A percentile compares a stretch with the other conserved stretches of the same genome.
Evolutionary conservation across 495 filamentous ascomycete genomes (phyloP).

Genomic region (Lasiosphaeria miniovina): DNA sequence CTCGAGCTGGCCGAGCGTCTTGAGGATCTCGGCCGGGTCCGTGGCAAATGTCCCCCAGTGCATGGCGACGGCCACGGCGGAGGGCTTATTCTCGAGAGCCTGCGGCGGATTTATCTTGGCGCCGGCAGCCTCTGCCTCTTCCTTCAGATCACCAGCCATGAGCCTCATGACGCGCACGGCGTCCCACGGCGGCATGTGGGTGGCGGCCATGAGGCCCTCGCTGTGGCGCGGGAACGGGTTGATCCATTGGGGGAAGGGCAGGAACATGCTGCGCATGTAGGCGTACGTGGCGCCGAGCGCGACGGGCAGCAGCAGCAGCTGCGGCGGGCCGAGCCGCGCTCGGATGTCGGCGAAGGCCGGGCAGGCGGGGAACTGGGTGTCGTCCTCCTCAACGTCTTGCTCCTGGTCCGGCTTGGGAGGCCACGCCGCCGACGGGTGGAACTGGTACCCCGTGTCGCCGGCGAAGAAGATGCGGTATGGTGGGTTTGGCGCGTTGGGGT

Average conservation of each 20-base stretch:
- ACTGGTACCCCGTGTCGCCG: constrained; percentile 34
- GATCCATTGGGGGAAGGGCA: constrained; percentile 24
- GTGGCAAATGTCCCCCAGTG: constrained; percentile 37
- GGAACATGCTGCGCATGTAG: constrained; percentile 27
- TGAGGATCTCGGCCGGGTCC: constrained; percentile 27
- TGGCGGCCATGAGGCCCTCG: constrained; percentile 22
- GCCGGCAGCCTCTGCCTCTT: not conserved
- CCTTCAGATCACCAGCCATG: constrained; percentile 15
- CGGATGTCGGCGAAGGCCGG: constrained; percentile 28
- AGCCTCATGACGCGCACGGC: constrained; percentile 27
- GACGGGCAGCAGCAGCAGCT: constrained; percentile 28
- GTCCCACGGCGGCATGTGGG: constrained; percentile 36
- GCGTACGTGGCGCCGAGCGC: constrained; percentile 29
- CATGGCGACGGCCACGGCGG: constrained; percentile 27
- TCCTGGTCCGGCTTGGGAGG: constrained; percentile 19
- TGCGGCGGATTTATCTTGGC: not conserved
- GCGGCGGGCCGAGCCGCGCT: constrained; percentile 19
- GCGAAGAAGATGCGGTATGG: constrained; percentile 28
- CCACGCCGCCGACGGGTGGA: constrained; percentile 26
- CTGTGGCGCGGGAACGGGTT: constrained; percentile 28
- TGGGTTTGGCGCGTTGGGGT: not conserved
- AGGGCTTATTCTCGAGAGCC: no score
- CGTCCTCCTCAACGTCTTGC: constrained; percentile 4
- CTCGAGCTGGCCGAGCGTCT: constrained; percentile 29
- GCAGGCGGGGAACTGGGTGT: constrained; percentile 22